These are phyloP conservation scores for Saccharomycopsis hybrid DNA, from an alignment of 1,139 yeast species.

Conservation along the genomic window DNA sequence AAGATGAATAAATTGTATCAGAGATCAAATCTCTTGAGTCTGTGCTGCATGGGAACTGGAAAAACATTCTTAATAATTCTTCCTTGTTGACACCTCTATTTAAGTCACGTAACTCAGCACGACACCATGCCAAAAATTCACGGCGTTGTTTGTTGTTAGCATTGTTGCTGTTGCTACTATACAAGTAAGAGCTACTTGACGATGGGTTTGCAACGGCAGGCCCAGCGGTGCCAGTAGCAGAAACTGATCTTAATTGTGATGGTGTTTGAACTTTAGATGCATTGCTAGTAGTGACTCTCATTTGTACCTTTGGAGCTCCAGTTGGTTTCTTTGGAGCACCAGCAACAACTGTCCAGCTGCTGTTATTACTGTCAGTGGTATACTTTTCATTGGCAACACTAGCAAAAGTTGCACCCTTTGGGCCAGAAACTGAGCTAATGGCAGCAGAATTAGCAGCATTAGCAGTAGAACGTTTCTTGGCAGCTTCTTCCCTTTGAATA, in stretches of 20 bases:
- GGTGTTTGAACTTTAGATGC: slow-evolving; percentile 21
- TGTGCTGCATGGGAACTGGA: slow-evolving; percentile 65
- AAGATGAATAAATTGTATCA: slow-evolving; percentile 85
- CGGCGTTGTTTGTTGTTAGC: slow-evolving; percentile 34
- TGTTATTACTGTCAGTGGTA: slow-evolving; percentile 23
- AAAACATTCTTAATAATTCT: slow-evolving; percentile 73
- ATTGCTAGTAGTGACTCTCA: slow-evolving; percentile 2
- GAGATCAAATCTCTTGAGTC: slow-evolving; percentile 84
- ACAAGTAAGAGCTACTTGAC: slow-evolving; percentile 25
- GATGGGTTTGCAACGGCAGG: slow-evolving; percentile 23
- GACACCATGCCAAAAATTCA: slow-evolving; percentile 83
- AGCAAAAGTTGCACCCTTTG: slow-evolving; percentile 29
- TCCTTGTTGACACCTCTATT: slow-evolving; percentile 68
- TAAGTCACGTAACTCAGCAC: slow-evolving; percentile 63
- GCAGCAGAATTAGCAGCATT: slow-evolving; percentile 23
- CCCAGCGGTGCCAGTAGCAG: slow-evolving; percentile 24
- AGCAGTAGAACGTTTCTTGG: slow-evolving; percentile 28
- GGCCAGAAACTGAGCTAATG: slow-evolving; percentile 24
- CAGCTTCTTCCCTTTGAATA: slow-evolving; percentile 43
- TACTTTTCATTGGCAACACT: slow-evolving; percentile 28
- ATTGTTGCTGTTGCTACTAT: slow-evolving; percentile 26
- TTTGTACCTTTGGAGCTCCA: not conserved
- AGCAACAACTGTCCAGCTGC: slow-evolving; percentile 32
- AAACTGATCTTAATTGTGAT: slow-evolving; percentile 14
- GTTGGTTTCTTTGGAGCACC: slow-evolving; percentile 3